Evolutionary conservation across 495 filamentous ascomycete genomes (phyloP).

Genomic region (Neurospora africana): DNA sequence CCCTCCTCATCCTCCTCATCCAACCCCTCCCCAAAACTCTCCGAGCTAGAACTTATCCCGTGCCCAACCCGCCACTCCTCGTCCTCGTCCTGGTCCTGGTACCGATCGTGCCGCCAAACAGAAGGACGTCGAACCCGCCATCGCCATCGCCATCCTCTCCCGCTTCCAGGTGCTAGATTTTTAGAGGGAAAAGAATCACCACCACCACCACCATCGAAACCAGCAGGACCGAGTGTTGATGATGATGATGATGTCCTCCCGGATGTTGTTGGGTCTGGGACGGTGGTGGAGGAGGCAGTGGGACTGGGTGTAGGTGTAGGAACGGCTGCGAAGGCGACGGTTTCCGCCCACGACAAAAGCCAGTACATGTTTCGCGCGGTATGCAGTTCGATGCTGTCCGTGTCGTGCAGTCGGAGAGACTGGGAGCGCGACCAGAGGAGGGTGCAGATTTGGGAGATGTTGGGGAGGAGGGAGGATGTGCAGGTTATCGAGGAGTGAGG

Average conservation of each 20-base stretch:
- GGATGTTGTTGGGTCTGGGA: no score
- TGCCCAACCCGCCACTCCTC: no score
- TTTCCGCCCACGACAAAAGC: conserved; percentile 19
- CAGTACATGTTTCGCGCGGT: conserved; percentile 15
- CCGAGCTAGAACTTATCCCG: background rate
- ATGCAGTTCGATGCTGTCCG: conserved; percentile 9
- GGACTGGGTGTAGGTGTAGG: background rate
- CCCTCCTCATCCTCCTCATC: background rate
- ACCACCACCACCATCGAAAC: no score
- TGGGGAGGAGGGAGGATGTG: conserved; percentile 12
- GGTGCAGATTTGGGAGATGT: conserved; percentile 19
- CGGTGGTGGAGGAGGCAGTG: no score
- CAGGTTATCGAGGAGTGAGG: background rate
- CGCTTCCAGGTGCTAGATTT: background rate
- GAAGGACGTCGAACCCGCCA: no score
- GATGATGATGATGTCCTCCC: no score
- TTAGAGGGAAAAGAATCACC: no score
- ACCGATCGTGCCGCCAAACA: no score
- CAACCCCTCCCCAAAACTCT: background rate
- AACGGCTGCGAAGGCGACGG: conserved; percentile 7
- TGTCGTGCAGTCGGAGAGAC: conserved; percentile 8
- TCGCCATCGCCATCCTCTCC: no score
- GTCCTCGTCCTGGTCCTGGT: no score
- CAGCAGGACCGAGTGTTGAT: no score
- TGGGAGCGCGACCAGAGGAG: conserved; percentile 17